A percentile compares a stretch with the other conserved stretches of the same genome.
Conservation (phyloP, 805 yeast genomes). For the Hanseniaspora taiwanica region DNA sequence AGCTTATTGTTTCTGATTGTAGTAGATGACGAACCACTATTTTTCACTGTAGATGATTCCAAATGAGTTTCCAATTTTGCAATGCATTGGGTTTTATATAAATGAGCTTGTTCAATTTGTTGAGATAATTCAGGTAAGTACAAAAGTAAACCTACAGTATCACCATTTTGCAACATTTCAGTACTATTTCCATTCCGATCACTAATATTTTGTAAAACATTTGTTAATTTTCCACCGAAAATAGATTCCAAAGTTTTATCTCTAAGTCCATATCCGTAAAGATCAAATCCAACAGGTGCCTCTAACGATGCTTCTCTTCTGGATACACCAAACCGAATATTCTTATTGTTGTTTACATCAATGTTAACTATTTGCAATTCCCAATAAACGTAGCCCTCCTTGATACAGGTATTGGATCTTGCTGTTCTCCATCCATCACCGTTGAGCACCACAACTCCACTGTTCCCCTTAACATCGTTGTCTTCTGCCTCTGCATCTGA, state of each 20-base stretch:
- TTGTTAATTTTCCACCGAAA: slow-evolving; percentile 36
- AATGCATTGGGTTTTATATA: slow-evolving; percentile 23
- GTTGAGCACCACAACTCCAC: neutral
- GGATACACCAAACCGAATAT: slow-evolving; percentile 74
- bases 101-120: slow-evolving; percentile 31
- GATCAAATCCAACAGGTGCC: slow-evolving; percentile 93
- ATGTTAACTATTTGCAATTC: slow-evolving; percentile 3
- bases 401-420: slow-evolving; percentile 2
- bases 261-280: slow-evolving; percentile 77
- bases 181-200: too few species aligned
- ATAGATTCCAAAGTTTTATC: slow-evolving; percentile 66
- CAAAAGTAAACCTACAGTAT: slow-evolving; percentile 67
- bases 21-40: too few species aligned
- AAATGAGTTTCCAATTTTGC: slow-evolving; percentile 5
- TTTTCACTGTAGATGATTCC: too few species aligned
- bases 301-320: slow-evolving; percentile 81
- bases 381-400: slow-evolving; percentile 43
- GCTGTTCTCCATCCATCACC: slow-evolving; percentile 5
- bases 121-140: slow-evolving; percentile 43
- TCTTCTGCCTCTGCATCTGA: neutral
- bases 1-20: slow-evolving; percentile 6
- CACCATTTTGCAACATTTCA: slow-evolving; percentile 68
- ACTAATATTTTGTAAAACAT: slow-evolving; percentile 20
- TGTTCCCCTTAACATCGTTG: neutral
- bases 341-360: slow-evolving; percentile 25